A percentile compares a stretch with the other conserved stretches of the same genome.
Conservation (phyloP, 75 land plant species). For the Gnetum montanum region DNA sequence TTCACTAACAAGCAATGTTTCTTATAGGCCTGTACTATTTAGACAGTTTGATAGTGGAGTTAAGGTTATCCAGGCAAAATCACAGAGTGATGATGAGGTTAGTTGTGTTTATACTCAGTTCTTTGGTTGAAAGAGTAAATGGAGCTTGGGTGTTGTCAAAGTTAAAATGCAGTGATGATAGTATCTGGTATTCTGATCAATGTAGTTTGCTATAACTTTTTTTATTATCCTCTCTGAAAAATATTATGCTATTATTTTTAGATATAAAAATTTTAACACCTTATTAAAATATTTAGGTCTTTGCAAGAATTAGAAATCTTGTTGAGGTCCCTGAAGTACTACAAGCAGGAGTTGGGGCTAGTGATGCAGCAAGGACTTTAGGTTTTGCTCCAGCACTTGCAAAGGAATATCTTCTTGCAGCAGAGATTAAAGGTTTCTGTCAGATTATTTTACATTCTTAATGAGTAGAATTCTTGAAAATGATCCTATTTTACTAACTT, state of each 20-base stretch:
- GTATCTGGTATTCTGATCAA: too few relatives aligned
- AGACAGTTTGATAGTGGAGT: conserved; percentile 95
- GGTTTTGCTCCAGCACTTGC: conserved; percentile 98
- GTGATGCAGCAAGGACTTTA: conserved; percentile 84
- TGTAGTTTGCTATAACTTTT: too few relatives aligned
- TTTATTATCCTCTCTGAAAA: too few relatives aligned
- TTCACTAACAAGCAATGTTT: too few relatives aligned
- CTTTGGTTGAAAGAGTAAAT: neutral
- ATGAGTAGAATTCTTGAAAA: too few relatives aligned
- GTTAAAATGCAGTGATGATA: too few relatives aligned
- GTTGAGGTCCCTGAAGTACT: conserved; percentile 50
- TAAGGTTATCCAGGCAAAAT: conserved; percentile 78
- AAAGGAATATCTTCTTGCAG: conserved; percentile 88
- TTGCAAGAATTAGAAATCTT: conserved; percentile 52
- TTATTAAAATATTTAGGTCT: conserved; percentile 40
- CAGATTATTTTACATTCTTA: too few relatives aligned
- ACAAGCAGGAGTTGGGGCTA: conserved; percentile 68
- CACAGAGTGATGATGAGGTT: conserved; percentile 93
- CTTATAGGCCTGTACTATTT: conserved; percentile 71
- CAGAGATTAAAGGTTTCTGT: conserved; percentile 71
- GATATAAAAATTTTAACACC: neutral
- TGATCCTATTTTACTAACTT: neutral
- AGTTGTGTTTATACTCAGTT: neutral
- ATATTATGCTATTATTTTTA: too few relatives aligned
- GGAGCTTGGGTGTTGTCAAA: too few relatives aligned